Evolutionary conservation across 1,284 basidiomycete genomes (phyloP).

Genomic region (Pseudozyma flocculosa): DNA sequence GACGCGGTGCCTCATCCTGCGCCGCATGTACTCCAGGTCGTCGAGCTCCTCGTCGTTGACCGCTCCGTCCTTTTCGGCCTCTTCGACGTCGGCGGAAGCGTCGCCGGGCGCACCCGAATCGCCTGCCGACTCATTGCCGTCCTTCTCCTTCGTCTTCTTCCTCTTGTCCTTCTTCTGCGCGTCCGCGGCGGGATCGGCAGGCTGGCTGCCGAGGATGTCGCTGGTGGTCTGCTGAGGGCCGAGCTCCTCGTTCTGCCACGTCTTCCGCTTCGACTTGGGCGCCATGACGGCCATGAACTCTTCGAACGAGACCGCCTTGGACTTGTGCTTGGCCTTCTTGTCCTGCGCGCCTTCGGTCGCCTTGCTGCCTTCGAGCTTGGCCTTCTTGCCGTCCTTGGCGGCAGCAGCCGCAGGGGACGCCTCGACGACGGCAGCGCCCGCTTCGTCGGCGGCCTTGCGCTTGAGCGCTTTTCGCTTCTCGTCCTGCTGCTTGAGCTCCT

Average conservation of each 20-base stretch:
- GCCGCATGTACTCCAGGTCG: conserved; percentile 59
- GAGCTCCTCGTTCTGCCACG: conserved; percentile 53
- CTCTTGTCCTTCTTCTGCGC: conserved; percentile 23
- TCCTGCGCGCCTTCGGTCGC: too few species aligned
- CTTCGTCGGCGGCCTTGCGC: conserved; percentile 11
- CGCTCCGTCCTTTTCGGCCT: conserved; percentile 25
- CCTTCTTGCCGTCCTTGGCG: conserved; percentile 6
- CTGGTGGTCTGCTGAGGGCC: conserved; percentile 19
- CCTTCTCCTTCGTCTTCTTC: conserved; percentile 9
- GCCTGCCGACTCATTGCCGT: too few species aligned
- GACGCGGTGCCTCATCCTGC: conserved; percentile 57
- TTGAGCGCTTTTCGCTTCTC: conserved; percentile 18
- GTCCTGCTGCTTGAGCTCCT: conserved; percentile 27
- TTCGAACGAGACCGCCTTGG: conserved; percentile 46
- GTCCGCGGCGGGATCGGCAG: conserved; percentile 6
- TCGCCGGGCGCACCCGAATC: conserved; percentile 4
- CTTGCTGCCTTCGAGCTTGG: conserved; percentile 4
- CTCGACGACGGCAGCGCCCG: not conserved
- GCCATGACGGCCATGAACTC: conserved; percentile 56
- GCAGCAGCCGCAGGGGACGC: conserved; percentile 1
- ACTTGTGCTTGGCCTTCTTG: conserved; percentile 16
- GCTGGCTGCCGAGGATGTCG: conserved; percentile 9
- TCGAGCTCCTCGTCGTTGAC: conserved; percentile 49
- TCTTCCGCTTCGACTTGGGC: conserved; percentile 50
- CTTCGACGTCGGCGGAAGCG: conserved; percentile 7